These are phyloP conservation scores for Ophiostoma ips DNA, from an alignment of 2,329 filamentous ascomycete genomes.

Conservation along the genomic window DNA sequence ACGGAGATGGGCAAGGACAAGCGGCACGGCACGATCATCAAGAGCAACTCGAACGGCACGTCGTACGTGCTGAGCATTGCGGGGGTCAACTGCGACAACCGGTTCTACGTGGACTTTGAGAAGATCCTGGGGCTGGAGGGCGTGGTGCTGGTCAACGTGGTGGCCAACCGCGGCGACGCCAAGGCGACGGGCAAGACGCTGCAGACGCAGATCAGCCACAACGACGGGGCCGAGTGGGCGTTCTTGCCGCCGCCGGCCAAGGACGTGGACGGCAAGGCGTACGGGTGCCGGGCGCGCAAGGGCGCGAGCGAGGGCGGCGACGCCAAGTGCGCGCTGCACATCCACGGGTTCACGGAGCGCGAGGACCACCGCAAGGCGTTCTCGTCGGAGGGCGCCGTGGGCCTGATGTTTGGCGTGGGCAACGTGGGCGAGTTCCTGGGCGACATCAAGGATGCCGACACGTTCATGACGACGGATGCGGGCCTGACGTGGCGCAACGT, in stretches of 20 bases:
- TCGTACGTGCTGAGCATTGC: constrained; percentile 77
- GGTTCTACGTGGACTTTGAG: constrained; percentile 85
- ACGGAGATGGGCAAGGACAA: constrained; percentile 51
- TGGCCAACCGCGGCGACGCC: constrained; percentile 56
- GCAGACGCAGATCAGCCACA: constrained; percentile 88
- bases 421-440: constrained; percentile 67
- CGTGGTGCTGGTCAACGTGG: constrained; percentile 73
- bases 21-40: constrained; percentile 77
- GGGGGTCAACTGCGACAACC: constrained; percentile 65
- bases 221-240: constrained; percentile 82
- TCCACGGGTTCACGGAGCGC: constrained; percentile 93
- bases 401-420: constrained; percentile 79
- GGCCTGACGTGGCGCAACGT: constrained; percentile 76
- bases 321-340: constrained; percentile 68
- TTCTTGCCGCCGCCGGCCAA: constrained; percentile 58
- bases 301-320: constrained; percentile 34
- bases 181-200: constrained; percentile 53
- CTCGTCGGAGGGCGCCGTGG: constrained; percentile 76
- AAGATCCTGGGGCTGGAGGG: constrained; percentile 89
- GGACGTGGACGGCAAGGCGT: constrained; percentile 58
- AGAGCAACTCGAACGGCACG: constrained; percentile 97
- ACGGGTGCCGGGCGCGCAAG: constrained; percentile 38
- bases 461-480: constrained; percentile 84
- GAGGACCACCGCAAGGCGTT: constrained; percentile 70
- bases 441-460: constrained; percentile 59